phyloP scores from a whole-genome alignment of 768 basidiomycete genomes.

The Boletales sp. region DNA sequence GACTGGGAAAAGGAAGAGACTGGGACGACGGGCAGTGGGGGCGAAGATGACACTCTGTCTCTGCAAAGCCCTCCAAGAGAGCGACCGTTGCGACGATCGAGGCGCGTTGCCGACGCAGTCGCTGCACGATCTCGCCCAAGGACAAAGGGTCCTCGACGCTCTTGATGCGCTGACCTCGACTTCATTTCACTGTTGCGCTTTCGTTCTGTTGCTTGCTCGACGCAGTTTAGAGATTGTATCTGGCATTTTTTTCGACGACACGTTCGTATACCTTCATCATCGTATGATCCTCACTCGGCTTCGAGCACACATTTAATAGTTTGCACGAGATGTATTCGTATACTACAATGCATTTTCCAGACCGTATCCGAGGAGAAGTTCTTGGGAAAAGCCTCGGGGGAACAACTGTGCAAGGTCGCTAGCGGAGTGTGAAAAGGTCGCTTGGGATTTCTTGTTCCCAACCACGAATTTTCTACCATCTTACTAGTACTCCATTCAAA shows the following conservation, averaged over 20 bases:
- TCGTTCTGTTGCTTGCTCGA: conserved; percentile 8
- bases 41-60: conserved; percentile 3
- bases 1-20: conserved; percentile 46
- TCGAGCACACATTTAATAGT: conserved; percentile 10
- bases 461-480: conserved; percentile 32
- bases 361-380: background rate
- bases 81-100: conserved; percentile 44
- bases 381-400: conserved; percentile 24
- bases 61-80: conserved; percentile 6
- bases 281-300: conserved; percentile 24
- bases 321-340: conserved; percentile 11
- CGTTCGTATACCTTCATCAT: conserved; percentile 24
- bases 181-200: background rate
- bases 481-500: conserved; percentile 35
- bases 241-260: conserved; percentile 9
- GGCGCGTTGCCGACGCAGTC: conserved; percentile 60
- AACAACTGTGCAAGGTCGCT: conserved; percentile 4
- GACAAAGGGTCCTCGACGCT: conserved; percentile 24
- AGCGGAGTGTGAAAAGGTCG: conserved; percentile 34
- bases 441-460: conserved; percentile 31
- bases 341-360: conserved; percentile 8
- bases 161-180: conserved; percentile 12
- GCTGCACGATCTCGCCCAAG: conserved; percentile 44
- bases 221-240: conserved; percentile 23
- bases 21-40: conserved; percentile 8